Percentiles rank a stretch among this genome's conserved stretches.
phyloP scores from a whole-genome alignment of 805 yeast species.

The Candida schatavii region DNA sequence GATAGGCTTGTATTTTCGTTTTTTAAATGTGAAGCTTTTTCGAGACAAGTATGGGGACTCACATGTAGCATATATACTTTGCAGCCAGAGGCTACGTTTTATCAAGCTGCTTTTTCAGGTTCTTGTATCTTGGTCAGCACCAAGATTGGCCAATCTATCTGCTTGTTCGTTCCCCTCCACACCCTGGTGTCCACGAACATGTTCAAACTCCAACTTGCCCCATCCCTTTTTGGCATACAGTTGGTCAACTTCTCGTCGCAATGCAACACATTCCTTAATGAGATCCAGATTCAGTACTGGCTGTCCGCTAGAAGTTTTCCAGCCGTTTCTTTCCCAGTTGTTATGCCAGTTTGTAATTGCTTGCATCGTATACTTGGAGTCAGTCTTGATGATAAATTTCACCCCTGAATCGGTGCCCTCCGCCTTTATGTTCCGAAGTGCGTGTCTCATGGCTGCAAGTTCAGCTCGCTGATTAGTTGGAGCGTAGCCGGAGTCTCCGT shows the following conservation, averaged over 20 bases:
- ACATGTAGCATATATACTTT: too few relatives aligned
- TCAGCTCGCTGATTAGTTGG: slow-evolving; percentile 80
- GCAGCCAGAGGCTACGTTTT: too few relatives aligned
- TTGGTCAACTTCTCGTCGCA: slow-evolving; percentile 31
- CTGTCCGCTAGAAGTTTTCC: slow-evolving; percentile 43
- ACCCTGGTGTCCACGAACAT: slow-evolving; percentile 76
- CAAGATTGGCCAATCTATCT: slow-evolving; percentile 69
- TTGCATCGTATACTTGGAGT: slow-evolving; percentile 65
- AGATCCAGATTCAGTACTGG: slow-evolving; percentile 53
- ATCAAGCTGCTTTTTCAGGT: too few relatives aligned
- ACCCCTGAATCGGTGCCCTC: slow-evolving; percentile 26
- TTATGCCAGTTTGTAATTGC: slow-evolving; percentile 55
- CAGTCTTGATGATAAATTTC: slow-evolving; percentile 54
- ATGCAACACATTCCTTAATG: slow-evolving; percentile 30
- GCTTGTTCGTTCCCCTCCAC: slow-evolving; percentile 73
- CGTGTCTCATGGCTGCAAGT: slow-evolving; percentile 60
- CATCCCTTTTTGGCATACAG: slow-evolving; percentile 32
- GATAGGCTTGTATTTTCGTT: too few relatives aligned
- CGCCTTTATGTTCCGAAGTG: slow-evolving; percentile 40
- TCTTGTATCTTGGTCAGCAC: slow-evolving; percentile 46
- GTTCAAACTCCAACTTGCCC: slow-evolving; percentile 43
- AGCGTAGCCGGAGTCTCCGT: slow-evolving; percentile 12
- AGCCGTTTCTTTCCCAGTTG: slow-evolving; percentile 58
- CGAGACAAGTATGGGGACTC: too few relatives aligned
- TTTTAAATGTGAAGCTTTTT: too few relatives aligned